Base-by-base conservation (phyloP, 345 rosid genomes). In the Citrus mangshanensis region DNA sequence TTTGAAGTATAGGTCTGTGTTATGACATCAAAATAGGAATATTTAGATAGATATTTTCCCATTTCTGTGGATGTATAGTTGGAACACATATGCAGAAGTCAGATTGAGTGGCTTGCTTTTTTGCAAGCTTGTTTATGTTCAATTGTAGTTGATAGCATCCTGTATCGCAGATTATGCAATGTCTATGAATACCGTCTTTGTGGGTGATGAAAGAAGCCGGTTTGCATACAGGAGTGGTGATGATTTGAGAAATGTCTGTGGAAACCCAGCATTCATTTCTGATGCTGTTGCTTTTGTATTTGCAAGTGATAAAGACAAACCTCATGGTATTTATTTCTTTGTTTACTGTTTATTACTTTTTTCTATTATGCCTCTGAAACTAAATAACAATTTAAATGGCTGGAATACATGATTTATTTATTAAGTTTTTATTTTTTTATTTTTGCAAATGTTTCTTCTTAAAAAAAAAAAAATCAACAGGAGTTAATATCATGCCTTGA, bases 171-270 rank as follows among this genome's bases (percentile, higher is more conserved):
- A 88, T 83, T 87, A 83, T 85, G 95, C 90, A 49, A 79, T 92
- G 93, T 84, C 93, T 27, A 81, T 37, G 81, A 93, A 91, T 76
- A 95, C 98, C 4, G 73, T 91, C 78, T 81, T 93, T 79, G 89
- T 85, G 78, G 98, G 99, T 68, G 91, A 90, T 78, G 91, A 86
- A 85, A 87, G 80, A 62, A 77, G 93, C 46, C 64, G 27, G 32
- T 86, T 86, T 73, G 68, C 82, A 75, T 91, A 84, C 77, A 85
- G 83, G 85, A 79, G 84, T 75, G 79, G 79, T 18, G 65, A 70
- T 75, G 84, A 81, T 28, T 40, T 73, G 32, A 79, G 78, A 78
- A 81, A 75, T 81, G 18, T 74, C 65, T 42, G 68, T 51, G 75
- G 46, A 73, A 64, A 32, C 32, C 10, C 16, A 21, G 76, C 58